Base-by-base conservation (phyloP, 1,284 basidiomycete species). In the Ganoderma lucidum region DNA sequence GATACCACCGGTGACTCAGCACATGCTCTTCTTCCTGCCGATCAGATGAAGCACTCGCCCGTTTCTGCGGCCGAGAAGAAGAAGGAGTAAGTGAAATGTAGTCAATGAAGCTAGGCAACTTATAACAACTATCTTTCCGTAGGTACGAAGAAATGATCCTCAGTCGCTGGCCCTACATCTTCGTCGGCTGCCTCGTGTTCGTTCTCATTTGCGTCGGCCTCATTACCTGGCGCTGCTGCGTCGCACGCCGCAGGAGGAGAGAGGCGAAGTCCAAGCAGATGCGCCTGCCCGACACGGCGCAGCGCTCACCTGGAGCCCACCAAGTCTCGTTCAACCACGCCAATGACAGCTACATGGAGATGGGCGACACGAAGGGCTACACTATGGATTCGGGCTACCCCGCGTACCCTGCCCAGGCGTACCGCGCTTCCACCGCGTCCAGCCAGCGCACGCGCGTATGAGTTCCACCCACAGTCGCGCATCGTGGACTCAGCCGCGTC, bases 91-190 rank as follows among this genome's bases (percentile, higher is more conserved):
- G 77, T 71, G 1, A 6, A 12, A 3, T 6, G 14, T 44, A 32
- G 2, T 28, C 2, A 30, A 19, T 41, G 39, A 23, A 41, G 12
- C 14, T 44, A 2, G 17, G 14, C n/a, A 9, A 10, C 15, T 15
- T 28, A 23, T 61, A 8, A 61, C 37, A 17, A 15, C 6, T 28
- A 23, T 28, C 19, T 15, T 37, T 56, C 4, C 15, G 32, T 41
- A 79, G 78, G 65, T 74, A 78, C 64, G 88, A 91, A 76, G 92
- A 91, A 78, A 82, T 86, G 81, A 82, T 93, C 35, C 85, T 93
- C 70, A 90, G 88, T 74, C 88, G 85, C 58, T 93, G 92, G 92
- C 92, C 92, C 0, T 90, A 93, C 75, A 93, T 93, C 76, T 83
- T 93, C 70, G 73, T 85, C 35, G 92, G 91, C 45, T 90, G 88